Evolutionary conservation across 768 basidiomycete genomes (phyloP).

Genomic region (Hypholoma fasciculare): DNA sequence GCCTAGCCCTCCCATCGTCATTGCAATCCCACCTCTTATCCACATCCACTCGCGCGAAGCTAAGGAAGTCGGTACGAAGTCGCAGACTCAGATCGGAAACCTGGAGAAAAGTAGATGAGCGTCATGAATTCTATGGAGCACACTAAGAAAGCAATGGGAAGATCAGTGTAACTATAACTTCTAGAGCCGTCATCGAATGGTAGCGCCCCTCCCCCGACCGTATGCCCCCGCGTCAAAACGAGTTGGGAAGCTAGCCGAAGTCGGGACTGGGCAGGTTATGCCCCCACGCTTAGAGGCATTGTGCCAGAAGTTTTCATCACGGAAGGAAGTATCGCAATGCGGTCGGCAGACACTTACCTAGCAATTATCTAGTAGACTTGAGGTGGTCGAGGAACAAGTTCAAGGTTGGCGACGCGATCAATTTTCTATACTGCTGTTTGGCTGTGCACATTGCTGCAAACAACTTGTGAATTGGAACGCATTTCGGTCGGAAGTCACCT

Average conservation of each 20-base stretch:
- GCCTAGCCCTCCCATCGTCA: no score
- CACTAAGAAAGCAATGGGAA: background rate
- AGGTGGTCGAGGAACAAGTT: background rate
- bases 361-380: no score
- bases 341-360: background rate
- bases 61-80: no score
- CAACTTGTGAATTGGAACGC: background rate
- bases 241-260: slow-evolving; percentile 18
- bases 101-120: no score
- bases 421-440: slow-evolving; percentile 6
- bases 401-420: background rate
- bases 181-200: slow-evolving; percentile 15
- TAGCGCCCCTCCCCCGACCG: slow-evolving; percentile 18
- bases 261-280: slow-evolving; percentile 18
- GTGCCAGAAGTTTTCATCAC: slow-evolving; percentile 19
- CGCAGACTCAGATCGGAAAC: no score
- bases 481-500: background rate
- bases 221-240: slow-evolving; percentile 21
- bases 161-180: slow-evolving; percentile 22
- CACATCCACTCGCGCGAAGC: no score
- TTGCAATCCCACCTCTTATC: no score
- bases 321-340: background rate
- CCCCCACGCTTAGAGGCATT: slow-evolving; percentile 19
- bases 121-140: no score
- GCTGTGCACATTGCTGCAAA: background rate